Evolutionary conservation across 306 rosid genomes (phyloP).

Genomic region (Malus fusca): DNA sequence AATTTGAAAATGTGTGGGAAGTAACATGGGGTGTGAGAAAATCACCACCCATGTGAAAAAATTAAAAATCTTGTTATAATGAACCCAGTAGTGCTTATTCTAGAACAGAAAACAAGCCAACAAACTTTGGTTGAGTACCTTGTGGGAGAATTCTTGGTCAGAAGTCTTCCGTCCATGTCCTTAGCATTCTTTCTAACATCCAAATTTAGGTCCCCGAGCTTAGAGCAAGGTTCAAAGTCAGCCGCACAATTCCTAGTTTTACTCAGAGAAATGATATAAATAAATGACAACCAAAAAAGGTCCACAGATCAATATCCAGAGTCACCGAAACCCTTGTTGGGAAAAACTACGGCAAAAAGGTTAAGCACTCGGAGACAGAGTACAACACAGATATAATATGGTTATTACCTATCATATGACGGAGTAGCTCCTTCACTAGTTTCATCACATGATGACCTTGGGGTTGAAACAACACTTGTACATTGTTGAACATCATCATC

Average conservation of each 20-base stretch:
- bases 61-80: neutral
- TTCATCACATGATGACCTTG: conserved; percentile 24
- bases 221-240: conserved; percentile 91
- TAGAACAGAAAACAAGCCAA: conserved; percentile 14
- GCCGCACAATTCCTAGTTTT: conserved; percentile 49
- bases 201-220: conserved; percentile 91
- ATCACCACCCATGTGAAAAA: neutral
- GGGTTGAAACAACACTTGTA: conserved; percentile 23
- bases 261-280: conserved; percentile 20
- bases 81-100: neutral
- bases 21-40: neutral
- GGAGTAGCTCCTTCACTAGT: conserved; percentile 25
- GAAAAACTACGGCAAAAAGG: neutral
- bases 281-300: neutral
- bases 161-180: conserved; percentile 40
- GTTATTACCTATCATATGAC: conserved; percentile 40
- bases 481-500: conserved; percentile 35
- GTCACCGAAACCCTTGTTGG: conserved; percentile 6
- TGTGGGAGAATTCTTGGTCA: conserved; percentile 27
- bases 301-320: conserved; percentile 15
- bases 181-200: conserved; percentile 58
- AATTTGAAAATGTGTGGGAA: neutral
- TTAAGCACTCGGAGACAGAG: neutral
- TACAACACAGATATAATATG: neutral
- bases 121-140: conserved; percentile 40